phyloP scores from a whole-genome alignment of 129 eudicot genomes.

The Tanacetum coccineum region DNA sequence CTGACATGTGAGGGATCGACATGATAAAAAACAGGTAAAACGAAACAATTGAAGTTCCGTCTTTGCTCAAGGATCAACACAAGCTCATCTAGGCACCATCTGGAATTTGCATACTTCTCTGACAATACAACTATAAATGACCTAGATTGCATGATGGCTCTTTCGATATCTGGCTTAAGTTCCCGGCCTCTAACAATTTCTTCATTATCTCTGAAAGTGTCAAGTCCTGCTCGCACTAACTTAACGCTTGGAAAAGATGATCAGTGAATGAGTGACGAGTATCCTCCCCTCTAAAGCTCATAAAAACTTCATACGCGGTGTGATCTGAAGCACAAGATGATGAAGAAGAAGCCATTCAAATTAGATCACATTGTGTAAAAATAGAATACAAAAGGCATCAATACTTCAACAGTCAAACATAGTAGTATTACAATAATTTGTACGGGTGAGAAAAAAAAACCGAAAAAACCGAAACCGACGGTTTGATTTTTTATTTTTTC shows the following conservation, averaged over 20 bases:
- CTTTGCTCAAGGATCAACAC: conserved; percentile 7
- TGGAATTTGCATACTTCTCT: conserved; percentile 3
- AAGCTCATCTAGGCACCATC: conserved; percentile 5
- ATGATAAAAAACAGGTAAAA: conserved; percentile 17
- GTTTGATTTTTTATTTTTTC: no score
- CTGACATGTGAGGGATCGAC: conserved; percentile 17
- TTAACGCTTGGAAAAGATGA: not conserved
- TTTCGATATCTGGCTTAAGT: conserved; percentile 9
- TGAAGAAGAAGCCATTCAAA: not conserved
- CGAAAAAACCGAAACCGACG: no score
- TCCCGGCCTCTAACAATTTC: conserved; percentile 1
- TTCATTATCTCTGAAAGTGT: not conserved
- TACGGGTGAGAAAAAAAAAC: no score
- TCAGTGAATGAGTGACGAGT: not conserved
- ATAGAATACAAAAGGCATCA: no score
- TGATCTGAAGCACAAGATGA: not conserved
- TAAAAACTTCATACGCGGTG: not conserved
- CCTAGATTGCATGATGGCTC: not conserved
- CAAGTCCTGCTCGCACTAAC: not conserved
- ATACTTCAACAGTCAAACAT: no score
- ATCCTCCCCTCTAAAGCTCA: not conserved
- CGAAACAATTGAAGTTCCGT: not conserved
- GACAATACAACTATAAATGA: conserved; percentile 12
- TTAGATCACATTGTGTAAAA: no score
- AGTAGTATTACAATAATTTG: no score